Evolutionary conservation across 495 filamentous ascomycete species (phyloP).

Genomic region (Evansstolkia leycettana): DNA sequence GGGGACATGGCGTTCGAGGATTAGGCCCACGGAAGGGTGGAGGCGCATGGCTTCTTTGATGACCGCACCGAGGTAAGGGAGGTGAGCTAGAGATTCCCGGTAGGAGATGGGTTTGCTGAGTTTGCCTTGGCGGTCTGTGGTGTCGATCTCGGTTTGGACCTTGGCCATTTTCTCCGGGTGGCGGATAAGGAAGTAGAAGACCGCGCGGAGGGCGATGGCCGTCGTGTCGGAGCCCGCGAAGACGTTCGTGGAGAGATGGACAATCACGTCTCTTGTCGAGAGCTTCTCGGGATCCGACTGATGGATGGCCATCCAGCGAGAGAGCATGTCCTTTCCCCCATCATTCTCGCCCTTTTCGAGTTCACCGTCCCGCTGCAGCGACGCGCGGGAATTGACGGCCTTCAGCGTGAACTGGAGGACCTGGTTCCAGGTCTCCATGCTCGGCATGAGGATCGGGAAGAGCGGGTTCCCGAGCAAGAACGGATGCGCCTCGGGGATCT

Average conservation of each 20-base stretch:
- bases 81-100: conserved; percentile 23
- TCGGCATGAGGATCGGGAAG: conserved; percentile 22
- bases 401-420: conserved; percentile 18
- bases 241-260: conserved; percentile 18
- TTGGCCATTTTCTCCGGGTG: conserved; percentile 31
- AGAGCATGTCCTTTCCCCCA: conserved; percentile 18
- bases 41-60: conserved; percentile 49
- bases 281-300: conserved; percentile 13
- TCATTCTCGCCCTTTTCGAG: conserved; percentile 3
- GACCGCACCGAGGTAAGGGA: conserved; percentile 42
- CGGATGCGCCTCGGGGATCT: conserved; percentile 14
- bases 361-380: conserved; percentile 23
- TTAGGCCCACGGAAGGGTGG: conserved; percentile 47
- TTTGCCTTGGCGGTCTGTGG: conserved; percentile 14
- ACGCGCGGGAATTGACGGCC: conserved; percentile 10
- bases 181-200: conserved; percentile 50
- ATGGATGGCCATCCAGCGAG: conserved; percentile 16
- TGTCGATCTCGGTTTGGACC: conserved; percentile 43
- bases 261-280: conserved; percentile 14
- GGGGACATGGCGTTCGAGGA: conserved; percentile 54
- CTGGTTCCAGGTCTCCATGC: conserved; percentile 22
- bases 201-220: conserved; percentile 44
- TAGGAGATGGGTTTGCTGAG: conserved; percentile 23
- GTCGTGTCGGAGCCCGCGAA: conserved; percentile 42
- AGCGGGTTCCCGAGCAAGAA: conserved; percentile 21